Base-by-base conservation (phyloP, 1,139 yeast genomes). In the Yamadazyma trypodendri region DNA sequence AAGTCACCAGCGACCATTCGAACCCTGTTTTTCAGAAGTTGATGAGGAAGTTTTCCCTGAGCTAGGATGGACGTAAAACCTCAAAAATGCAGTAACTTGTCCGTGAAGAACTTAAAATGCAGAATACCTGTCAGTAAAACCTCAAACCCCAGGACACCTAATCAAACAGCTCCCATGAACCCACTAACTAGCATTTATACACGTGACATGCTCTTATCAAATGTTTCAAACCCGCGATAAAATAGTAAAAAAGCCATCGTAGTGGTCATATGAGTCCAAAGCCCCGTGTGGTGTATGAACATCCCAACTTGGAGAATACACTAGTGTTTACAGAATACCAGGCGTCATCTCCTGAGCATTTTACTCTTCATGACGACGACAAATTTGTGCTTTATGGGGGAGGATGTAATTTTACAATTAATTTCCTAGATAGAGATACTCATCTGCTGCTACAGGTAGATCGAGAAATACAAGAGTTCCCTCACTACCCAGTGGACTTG, bases 241-340 rank as follows among this genome's bases (percentile, higher is more conserved):
- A n/a, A n/a, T n/a, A n/a, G n/a, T n/a, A n/a, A 24, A 24, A 13
- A 5, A 24, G 10, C 6, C 28, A 15, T 15, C 25, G 17, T 24
- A n/a, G 17, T 9, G 27, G 4, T 4, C 15, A 12, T 12, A 42
- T 38, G 44, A 57, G 39, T 39, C 33, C 49, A 41, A 14, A 29
- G 18, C 49, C 54, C 36, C 52, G 56, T 42, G 37, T 64, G 37
- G 51, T 64, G 29, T 34, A 46, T 37, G 72, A 69, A 38, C 55
- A 49, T 32, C 78, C 78, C 18, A 66, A 59, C 41, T 49, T 58
- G 31, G 77, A 71, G 41, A 70, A 71, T 51, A 70, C 77, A 8
- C 59, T 69, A 11, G 63, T 66, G 4, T 50, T 55, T 12, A 41
- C 51, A 11, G 50, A 56, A 18, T 71, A 64, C 46, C 69, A 59